Evolutionary conservation across 1,284 basidiomycete species (phyloP).

Genomic region (Hypsizygus ulmarius): DNA sequence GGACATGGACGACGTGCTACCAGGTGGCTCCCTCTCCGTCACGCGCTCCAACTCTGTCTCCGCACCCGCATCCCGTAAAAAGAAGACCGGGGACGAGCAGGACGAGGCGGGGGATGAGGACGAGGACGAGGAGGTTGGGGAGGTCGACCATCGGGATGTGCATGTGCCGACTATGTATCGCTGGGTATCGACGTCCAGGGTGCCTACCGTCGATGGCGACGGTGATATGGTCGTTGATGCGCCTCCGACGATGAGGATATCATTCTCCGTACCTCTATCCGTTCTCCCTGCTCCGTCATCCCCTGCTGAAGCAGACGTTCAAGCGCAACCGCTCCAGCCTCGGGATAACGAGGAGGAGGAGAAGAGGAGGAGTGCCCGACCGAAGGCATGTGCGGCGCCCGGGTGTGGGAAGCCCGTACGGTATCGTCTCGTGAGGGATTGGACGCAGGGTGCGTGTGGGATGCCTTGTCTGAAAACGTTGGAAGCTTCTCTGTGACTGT

Average conservation of each 20-base stretch:
- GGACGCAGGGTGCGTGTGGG: slow-evolving; percentile 44
- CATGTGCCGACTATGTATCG: slow-evolving; percentile 54
- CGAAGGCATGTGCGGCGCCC: slow-evolving; percentile 35
- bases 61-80: slow-evolving; percentile 19
- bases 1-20: slow-evolving; percentile 14
- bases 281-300: slow-evolving; percentile 28
- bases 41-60: slow-evolving; percentile 21
- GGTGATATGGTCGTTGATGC: slow-evolving; percentile 22
- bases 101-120: slow-evolving; percentile 28
- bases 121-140: slow-evolving; percentile 30
- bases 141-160: slow-evolving; percentile 12
- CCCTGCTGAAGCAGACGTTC: not conserved
- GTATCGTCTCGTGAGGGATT: slow-evolving; percentile 44
- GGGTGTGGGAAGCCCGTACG: slow-evolving; percentile 39
- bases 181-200: slow-evolving; percentile 54
- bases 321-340: not conserved
- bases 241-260: slow-evolving; percentile 30
- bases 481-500: too few species aligned
- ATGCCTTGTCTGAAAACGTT: slow-evolving; percentile 53
- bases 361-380: slow-evolving; percentile 2
- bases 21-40: slow-evolving; percentile 24
- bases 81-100: slow-evolving; percentile 31
- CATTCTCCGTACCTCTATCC: slow-evolving; percentile 52
- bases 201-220: slow-evolving; percentile 8
- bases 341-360: slow-evolving; percentile 18